Base-by-base conservation (phyloP, 192 early-diverging fungal genomes). In the Backusella macrospora region DNA sequence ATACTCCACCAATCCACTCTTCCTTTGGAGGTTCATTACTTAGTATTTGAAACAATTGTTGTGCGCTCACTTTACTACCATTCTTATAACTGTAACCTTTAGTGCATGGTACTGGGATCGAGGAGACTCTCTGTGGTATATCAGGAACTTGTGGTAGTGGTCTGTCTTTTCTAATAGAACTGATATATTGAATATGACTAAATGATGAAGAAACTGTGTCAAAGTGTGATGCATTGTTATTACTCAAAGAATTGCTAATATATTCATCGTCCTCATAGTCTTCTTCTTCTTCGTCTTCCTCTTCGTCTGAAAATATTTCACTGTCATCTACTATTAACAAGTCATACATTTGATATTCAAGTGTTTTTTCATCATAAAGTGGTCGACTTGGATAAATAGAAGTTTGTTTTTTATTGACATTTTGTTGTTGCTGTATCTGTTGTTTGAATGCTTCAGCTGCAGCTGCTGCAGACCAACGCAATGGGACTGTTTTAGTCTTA, bases 231-330 rank as follows among this genome's bases (percentile, higher is more conserved):
- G 37, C 12, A 18, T 43, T n/a, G 8, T 66, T 38, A 12, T 18
- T n/a, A 2, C 7, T 21, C n/a, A 40, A 6, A 5, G 65, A 18
- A 12, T 40, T n/a, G 3, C 12, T 7, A 40, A 21, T 3, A 18
- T 5, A 52, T 21, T 62, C 62, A 14, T 62, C 26, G 6, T 37
- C 62, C 2, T 47, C 42, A 47, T 68, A 47, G 4, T 46, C 44
- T 4, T 59, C 52, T 26, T 21, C n/a, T 6, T 10, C 49, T 18
- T 59, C 52, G 12, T 59, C 52, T 3, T 59, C 52, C 3, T 59
- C 52, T 12, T 59, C 52, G 10, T 59, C 52, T 12, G 52, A 59
- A 59, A 59, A 59, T 59, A 59, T 59, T 68, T 68, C 67, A 46
- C 29, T 45, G 26, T 68, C 67, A 16, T 68, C 67, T 29, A 68